A percentile compares a stretch with the other conserved stretches of the same genome.
Evolutionary conservation across 495 filamentous ascomycete genomes (phyloP).

Genomic region (Penicillium argentinense): DNA sequence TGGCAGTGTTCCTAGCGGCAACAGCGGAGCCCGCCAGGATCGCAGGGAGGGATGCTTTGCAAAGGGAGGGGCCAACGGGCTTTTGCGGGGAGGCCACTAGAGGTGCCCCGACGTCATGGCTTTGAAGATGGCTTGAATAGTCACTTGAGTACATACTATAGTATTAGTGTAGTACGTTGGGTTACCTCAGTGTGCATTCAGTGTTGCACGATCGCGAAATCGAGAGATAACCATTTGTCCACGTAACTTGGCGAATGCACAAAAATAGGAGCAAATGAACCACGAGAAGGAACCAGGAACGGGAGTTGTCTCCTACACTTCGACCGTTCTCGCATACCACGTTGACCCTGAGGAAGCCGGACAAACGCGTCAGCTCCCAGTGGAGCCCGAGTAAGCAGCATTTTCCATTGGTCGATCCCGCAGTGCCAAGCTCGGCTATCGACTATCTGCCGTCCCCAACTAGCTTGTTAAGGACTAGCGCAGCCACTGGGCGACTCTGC

Average conservation of each 20-base stretch:
- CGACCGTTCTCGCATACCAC: constrained; percentile 19
- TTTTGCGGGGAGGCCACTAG: constrained; percentile 31
- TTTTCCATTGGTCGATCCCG: constrained; percentile 36
- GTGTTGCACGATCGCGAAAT: too few species aligned
- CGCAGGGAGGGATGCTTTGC: constrained; percentile 34
- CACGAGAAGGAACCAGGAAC: neutral
- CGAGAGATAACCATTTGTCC: too few species aligned
- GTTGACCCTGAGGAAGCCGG: constrained; percentile 20
- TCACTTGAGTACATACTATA: neutral
- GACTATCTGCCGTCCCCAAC: constrained; percentile 45
- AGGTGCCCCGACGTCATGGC: constrained; percentile 9
- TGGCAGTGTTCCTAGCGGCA: constrained; percentile 34
- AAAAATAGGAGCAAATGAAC: too few species aligned
- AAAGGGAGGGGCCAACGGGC: constrained; percentile 21
- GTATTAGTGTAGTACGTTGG: too few species aligned
- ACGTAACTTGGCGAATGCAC: too few species aligned
- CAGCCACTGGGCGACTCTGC: constrained; percentile 9
- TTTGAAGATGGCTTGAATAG: constrained; percentile 1
- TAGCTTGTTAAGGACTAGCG: constrained; percentile 12
- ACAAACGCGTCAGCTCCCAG: constrained; percentile 43
- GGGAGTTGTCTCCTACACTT: constrained; percentile 1
- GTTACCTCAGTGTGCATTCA: too few species aligned
- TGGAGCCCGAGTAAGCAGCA: constrained; percentile 6
- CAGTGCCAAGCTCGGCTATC: constrained; percentile 46
- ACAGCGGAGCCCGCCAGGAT: constrained; percentile 34